Percentiles rank a stretch among this genome's conserved stretches.
phyloP scores from a whole-genome alignment of 2,329 filamentous ascomycete species.

The Fusarium sp. region DNA sequence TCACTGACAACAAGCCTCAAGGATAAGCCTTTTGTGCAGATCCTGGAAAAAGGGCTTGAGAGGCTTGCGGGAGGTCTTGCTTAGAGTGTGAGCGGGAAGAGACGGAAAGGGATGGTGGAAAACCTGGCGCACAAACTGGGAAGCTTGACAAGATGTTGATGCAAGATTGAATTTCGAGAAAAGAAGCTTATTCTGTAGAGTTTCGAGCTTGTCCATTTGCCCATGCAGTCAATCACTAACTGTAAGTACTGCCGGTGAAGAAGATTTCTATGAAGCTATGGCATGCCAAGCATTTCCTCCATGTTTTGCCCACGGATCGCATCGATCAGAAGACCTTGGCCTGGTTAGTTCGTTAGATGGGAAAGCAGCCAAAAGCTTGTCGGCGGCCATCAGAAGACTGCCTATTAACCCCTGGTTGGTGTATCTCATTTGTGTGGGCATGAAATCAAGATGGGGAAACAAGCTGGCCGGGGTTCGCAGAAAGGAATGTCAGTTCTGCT shows the following conservation, averaged over 20 bases:
- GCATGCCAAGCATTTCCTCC: constrained; percentile 30
- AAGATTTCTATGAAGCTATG: background rate
- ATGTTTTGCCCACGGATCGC: constrained; percentile 16
- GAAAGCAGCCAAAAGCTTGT: constrained; percentile 38
- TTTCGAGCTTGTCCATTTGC: no score
- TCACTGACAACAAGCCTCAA: constrained; percentile 11
- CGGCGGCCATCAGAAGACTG: constrained; percentile 7
- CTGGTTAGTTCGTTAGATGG: constrained; percentile 7
- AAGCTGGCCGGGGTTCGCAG: background rate
- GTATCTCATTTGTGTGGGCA: constrained; percentile 24
- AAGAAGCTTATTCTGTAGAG: constrained; percentile 9
- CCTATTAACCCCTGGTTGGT: constrained; percentile 8
- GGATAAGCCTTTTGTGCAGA: constrained; percentile 11
- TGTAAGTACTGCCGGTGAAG: no score
- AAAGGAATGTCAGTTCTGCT: background rate
- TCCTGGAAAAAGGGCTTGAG: constrained; percentile 13
- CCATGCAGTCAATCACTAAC: no score
- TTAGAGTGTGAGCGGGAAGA: constrained; percentile 21
- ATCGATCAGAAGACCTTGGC: constrained; percentile 27
- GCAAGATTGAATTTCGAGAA: constrained; percentile 4
- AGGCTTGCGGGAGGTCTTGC: constrained; percentile 31
- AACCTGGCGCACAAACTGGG: constrained; percentile 12
- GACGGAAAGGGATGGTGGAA: constrained; percentile 9
- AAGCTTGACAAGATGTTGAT: constrained; percentile 6
- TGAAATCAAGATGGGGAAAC: constrained; percentile 26